Conservation (phyloP, 192 early-diverging fungal genomes). For the Pilaira anomala region DNA sequence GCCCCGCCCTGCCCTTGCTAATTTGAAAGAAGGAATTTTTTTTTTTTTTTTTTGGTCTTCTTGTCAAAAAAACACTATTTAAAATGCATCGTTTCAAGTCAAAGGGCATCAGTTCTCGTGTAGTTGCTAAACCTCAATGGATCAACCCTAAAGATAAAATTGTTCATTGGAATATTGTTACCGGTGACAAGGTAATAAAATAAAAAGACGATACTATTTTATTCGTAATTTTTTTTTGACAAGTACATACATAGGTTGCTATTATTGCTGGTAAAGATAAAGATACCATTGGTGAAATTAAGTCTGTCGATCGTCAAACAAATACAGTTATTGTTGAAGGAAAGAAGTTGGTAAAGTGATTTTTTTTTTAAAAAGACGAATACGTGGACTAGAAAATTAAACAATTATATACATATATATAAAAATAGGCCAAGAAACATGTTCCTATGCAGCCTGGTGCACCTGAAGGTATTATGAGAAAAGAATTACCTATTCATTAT, state of each 20-base stretch:
- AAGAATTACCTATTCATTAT: conserved; percentile 42
- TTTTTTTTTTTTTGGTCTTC: conserved; percentile 14
- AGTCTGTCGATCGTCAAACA: conserved; percentile 27
- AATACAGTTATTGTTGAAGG: conserved; percentile 40
- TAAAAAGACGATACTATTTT: neutral
- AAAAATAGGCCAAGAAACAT: conserved; percentile 37
- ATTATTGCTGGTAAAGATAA: conserved; percentile 43
- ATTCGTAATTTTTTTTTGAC: neutral
- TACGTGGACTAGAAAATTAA: neutral
- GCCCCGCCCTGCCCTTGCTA: neutral
- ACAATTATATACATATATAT: neutral
- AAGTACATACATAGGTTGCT: conserved; percentile 26
- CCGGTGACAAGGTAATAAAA: conserved; percentile 38
- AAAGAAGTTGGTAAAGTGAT: conserved; percentile 34
- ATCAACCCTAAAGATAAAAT: conserved; percentile 38
- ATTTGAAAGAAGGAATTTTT: conserved; percentile 14
- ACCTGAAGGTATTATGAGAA: conserved; percentile 37
- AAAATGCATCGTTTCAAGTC: conserved; percentile 41
- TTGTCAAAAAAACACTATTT: neutral
- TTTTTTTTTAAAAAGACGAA: neutral
- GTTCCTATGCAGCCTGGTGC: conserved; percentile 35
- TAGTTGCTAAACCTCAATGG: conserved; percentile 25
- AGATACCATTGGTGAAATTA: conserved; percentile 41
- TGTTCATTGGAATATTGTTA: conserved; percentile 35
- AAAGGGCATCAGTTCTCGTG: conserved; percentile 30